Conservation (phyloP, 1,139 yeast genomes). For the Geotrichum cucujoidarum region DNA sequence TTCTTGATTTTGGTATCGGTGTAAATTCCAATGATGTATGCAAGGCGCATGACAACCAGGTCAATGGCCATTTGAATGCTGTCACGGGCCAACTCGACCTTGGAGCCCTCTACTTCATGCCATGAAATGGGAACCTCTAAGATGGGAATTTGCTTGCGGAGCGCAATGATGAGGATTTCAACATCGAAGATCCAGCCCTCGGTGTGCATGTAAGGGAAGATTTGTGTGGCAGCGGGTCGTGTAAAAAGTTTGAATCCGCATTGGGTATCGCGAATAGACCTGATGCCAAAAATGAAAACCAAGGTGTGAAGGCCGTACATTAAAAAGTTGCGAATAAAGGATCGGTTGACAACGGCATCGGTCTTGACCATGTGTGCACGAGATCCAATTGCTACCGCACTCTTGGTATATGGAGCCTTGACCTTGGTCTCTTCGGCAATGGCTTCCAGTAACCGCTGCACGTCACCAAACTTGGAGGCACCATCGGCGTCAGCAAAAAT, state of each 20-base stretch:
- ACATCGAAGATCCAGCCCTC: constrained; percentile 99
- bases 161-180: constrained; percentile 77
- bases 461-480: constrained; percentile 77
- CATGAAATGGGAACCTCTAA: constrained; percentile 83
- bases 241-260: constrained; percentile 95
- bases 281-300: constrained; percentile 82
- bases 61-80: constrained; percentile 94
- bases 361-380: constrained; percentile 96
- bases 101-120: constrained; percentile 96
- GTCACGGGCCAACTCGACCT: constrained; percentile 86
- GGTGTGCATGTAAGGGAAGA: constrained; percentile 90
- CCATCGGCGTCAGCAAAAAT: constrained; percentile 98
- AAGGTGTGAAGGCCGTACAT: constrained; percentile 91
- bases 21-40: constrained; percentile 81
- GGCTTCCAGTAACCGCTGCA: constrained; percentile 47
- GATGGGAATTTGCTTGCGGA: constrained; percentile 60
- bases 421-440: constrained; percentile 37
- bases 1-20: constrained; percentile 34
- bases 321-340: constrained; percentile 78
- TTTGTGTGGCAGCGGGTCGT: constrained; percentile 52
- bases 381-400: constrained; percentile 81
- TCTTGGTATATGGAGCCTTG: constrained; percentile 22
- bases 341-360: constrained; percentile 91
- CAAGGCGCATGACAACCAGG: constrained; percentile 82
- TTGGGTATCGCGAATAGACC: constrained; percentile 85